phyloP scores from a whole-genome alignment of 176 grass and related monocot species.

The Zoysia pacifica region DNA sequence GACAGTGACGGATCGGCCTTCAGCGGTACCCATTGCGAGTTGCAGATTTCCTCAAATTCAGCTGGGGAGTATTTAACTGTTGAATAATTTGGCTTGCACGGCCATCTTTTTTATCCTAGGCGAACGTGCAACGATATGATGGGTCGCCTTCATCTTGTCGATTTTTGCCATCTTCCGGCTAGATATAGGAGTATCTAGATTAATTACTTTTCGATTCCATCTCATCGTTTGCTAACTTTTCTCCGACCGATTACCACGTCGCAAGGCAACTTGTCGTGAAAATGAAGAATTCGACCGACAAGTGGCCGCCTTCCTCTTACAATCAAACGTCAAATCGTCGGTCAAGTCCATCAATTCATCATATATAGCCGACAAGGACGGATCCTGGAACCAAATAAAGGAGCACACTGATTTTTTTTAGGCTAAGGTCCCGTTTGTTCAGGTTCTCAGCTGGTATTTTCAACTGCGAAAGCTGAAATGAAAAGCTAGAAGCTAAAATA shows the following conservation, averaged over 20 bases:
- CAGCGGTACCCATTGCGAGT: not conserved
- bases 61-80: not conserved
- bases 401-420: not conserved
- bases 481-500: too few species aligned
- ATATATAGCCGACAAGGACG: constrained; percentile 7
- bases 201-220: not conserved
- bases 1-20: not conserved
- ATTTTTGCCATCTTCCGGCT: not conserved
- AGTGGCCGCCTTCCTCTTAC: not conserved
- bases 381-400: constrained; percentile 22
- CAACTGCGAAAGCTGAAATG: too few species aligned
- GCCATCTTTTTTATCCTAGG: not conserved
- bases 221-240: not conserved
- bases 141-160: not conserved
- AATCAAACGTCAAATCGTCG: not conserved
- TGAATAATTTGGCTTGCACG: constrained; percentile 5
- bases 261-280: not conserved
- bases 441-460: too few species aligned
- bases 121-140: too few species aligned
- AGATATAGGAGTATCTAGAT: not conserved
- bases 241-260: not conserved
- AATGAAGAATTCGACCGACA: not conserved
- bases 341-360: constrained; percentile 1
- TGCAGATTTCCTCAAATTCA: constrained; percentile 21
- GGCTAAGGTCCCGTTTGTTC: not conserved